Base-by-base conservation (phyloP, 2,329 filamentous ascomycete genomes). In the Alternaria rosae region DNA sequence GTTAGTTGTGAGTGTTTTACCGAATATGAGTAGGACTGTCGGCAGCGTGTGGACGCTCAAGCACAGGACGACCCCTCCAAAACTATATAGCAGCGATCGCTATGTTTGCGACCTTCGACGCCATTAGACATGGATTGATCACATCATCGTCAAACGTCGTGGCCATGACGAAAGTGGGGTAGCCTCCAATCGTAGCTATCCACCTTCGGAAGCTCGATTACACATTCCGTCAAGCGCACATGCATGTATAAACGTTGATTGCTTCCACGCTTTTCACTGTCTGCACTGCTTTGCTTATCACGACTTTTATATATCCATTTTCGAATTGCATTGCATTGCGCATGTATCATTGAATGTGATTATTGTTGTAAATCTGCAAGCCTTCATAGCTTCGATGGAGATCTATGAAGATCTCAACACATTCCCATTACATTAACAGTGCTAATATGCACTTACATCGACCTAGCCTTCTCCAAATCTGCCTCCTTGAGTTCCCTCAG, bases 401-500 rank as follows among this genome's bases (percentile, higher is more conserved):
- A 38, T 61, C 58, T 61, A 45, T 45, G 41, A 25, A 12, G 11
- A 35, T 25, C 52, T 61, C 30, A 61, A 47, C 23, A 30, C 28
- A 52, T 41, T 23, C 20, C 6, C n/a, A 32, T 45, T 6, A 20
- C 5, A 25, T 25, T 10, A 15, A 50, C 5, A 28, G 25, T 50
- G 20, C 26, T 28, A 38, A 6, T n/a, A 25, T 45, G 50, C 17
- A 57, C 58, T 60, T 35, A 60, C 66, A 68, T 65, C 6, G 45
- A 61, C 62, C 74, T 69, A n/a, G 74, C 61, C 79, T 78, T 57
- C 62, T 84, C 79, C 8, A 85, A 59, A 66, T 87, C 84, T 32
- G 76, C 76, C 70, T 83, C 80, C 72, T 85, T 85, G 58, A 86
- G 62, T 50, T 82, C 77, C 72, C 82, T 79, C 52, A 86, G 68